These are phyloP conservation scores for Trametes sp. DNA, from an alignment of 1,284 basidiomycete genomes.

Conservation along the genomic window DNA sequence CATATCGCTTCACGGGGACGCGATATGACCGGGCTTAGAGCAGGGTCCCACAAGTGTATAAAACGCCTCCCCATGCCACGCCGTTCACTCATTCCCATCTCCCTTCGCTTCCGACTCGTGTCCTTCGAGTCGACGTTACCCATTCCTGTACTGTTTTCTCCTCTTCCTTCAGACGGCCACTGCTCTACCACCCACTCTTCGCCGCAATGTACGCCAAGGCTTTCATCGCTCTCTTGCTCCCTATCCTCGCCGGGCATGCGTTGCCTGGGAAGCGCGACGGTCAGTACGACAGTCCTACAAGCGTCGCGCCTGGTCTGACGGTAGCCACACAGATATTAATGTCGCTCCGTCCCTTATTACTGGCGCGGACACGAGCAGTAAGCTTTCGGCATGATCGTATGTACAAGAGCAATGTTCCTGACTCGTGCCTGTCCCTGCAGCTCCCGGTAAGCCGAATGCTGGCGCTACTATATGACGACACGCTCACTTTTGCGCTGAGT, in stretches of 20 bases:
- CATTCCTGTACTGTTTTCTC: not conserved
- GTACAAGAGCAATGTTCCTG: not conserved
- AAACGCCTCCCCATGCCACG: no score
- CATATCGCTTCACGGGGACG: no score
- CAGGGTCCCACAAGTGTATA: no score
- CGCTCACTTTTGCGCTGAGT: not conserved
- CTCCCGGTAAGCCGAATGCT: not conserved
- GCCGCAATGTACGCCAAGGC: not conserved
- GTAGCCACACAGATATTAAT: not conserved
- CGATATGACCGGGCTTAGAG: no score
- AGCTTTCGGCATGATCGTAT: not conserved
- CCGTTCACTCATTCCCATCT: no score
- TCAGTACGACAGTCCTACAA: not conserved
- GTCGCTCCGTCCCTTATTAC: not conserved
- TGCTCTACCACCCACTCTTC: not conserved
- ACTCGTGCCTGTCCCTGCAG: not conserved
- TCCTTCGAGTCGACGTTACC: no score
- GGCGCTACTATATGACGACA: not conserved
- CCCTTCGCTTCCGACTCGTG: no score
- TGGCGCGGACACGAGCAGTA: not conserved
- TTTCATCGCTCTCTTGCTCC: not conserved
- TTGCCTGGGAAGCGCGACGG: slow-evolving; percentile 3
- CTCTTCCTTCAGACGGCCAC: not conserved
- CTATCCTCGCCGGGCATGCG: not conserved
- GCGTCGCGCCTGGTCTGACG: not conserved